Conservation (phyloP, 495 filamentous ascomycete genomes). For the Terfezia claveryi region DNA sequence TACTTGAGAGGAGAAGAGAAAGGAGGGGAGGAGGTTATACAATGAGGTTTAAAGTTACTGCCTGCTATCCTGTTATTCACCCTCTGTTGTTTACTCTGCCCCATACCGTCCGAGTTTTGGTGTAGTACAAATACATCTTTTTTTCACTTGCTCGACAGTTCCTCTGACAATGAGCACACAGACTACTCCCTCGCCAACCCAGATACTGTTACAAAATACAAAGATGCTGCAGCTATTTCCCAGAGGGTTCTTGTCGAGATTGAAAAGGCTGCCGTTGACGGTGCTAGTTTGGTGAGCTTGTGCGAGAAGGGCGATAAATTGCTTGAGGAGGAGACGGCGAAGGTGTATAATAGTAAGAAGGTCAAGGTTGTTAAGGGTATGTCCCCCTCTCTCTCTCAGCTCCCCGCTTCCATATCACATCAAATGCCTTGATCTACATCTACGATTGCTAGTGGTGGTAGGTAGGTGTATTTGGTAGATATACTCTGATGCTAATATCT, state of each 20-base stretch:
- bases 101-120: too few relatives aligned
- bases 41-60: too few relatives aligned
- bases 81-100: too few relatives aligned
- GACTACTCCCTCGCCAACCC: constrained; percentile 93
- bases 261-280: constrained; percentile 56
- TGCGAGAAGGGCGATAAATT: constrained; percentile 92
- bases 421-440: not conserved
- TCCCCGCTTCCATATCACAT: not conserved
- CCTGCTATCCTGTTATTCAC: too few relatives aligned
- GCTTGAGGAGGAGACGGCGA: constrained; percentile 74
- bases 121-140: too few relatives aligned
- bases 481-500: not conserved
- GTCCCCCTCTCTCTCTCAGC: constrained; percentile 1
- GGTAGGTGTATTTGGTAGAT: not conserved
- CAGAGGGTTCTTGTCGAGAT: constrained; percentile 85
- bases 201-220: constrained; percentile 96
- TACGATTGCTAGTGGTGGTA: not conserved
- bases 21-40: too few relatives aligned
- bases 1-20: too few relatives aligned
- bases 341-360: constrained; percentile 89
- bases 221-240: constrained; percentile 80
- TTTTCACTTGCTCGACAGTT: not conserved
- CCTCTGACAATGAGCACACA: constrained; percentile 19
- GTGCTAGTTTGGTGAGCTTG: constrained; percentile 72
- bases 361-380: constrained; percentile 66